Evolutionary conservation across 2,329 filamentous ascomycete genomes (phyloP).

Genomic region (Diaporthe humulicola): DNA sequence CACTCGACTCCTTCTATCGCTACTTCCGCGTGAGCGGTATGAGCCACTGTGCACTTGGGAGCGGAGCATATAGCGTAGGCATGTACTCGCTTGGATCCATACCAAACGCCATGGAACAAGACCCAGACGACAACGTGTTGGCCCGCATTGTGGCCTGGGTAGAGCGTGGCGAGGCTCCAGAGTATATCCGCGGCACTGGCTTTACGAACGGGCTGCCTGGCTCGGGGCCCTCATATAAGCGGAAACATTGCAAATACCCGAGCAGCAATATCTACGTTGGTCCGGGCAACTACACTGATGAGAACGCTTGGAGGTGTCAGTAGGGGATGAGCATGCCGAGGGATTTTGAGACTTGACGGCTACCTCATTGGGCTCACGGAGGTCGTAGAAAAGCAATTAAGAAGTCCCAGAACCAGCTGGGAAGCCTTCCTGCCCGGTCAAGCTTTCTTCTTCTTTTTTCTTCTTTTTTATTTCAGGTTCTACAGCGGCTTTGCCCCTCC

Average conservation of each 20-base stretch:
- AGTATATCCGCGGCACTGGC: slow-evolving; percentile 42
- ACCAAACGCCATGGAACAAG: slow-evolving; percentile 39
- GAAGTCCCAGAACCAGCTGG: no score
- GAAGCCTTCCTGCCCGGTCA: no score
- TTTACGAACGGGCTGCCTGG: slow-evolving; percentile 22
- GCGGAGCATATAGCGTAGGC: slow-evolving; percentile 51
- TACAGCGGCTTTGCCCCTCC: no score
- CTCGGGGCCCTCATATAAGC: slow-evolving; percentile 28
- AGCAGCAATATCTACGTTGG: slow-evolving; percentile 38
- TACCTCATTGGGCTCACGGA: background rate
- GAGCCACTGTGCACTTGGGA: slow-evolving; percentile 62
- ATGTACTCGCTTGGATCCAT: slow-evolving; percentile 34
- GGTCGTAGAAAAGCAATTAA: background rate
- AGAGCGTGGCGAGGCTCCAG: slow-evolving; percentile 56
- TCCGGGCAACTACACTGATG: slow-evolving; percentile 27
- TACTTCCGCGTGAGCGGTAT: slow-evolving; percentile 66
- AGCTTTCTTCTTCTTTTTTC: no score
- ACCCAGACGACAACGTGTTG: slow-evolving; percentile 57
- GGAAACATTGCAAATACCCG: slow-evolving; percentile 40
- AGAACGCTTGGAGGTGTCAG: slow-evolving; percentile 26
- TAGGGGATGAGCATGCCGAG: background rate
- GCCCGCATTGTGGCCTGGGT: slow-evolving; percentile 61
- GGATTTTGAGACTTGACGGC: background rate
- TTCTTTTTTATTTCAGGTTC: no score
- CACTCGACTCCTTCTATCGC: slow-evolving; percentile 58